Evolutionary conservation across 768 basidiomycete species (phyloP).

Genomic region (Naganishia vishniacii): DNA sequence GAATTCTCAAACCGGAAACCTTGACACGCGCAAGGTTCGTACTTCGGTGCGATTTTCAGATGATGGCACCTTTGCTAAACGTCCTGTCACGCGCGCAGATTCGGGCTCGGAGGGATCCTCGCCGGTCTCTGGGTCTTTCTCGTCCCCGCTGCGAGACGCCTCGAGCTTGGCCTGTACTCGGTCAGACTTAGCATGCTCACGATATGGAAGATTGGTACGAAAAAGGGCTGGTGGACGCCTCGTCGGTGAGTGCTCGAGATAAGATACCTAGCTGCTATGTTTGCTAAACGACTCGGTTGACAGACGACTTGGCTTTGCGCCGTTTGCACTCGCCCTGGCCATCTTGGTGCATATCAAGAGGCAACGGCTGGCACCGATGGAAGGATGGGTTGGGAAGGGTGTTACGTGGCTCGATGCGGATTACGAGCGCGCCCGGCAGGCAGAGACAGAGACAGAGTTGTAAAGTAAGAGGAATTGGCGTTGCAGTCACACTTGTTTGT

Average conservation of each 20-base stretch:
- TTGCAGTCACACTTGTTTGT: no score
- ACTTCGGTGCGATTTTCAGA: no score
- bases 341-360: conserved; percentile 14
- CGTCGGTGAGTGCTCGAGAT: neutral
- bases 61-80: neutral
- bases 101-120: conserved; percentile 20
- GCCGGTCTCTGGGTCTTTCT: conserved; percentile 26
- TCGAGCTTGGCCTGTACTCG: conserved; percentile 25
- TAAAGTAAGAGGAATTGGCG: no score
- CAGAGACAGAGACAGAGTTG: neutral
- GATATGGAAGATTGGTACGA: conserved; percentile 21
- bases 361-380: neutral
- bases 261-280: neutral
- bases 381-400: conserved; percentile 25
- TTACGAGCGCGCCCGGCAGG: neutral
- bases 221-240: conserved; percentile 26
- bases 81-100: neutral
- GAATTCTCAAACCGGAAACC: neutral
- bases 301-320: conserved; percentile 1
- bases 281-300: neutral
- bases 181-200: conserved; percentile 19
- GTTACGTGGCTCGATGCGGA: conserved; percentile 22
- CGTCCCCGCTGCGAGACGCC: conserved; percentile 18
- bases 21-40: conserved; percentile 18
- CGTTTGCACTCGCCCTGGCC: conserved; percentile 21